Conservation (phyloP, 169 alveolate species). For the Cryptosporidium meleagridis region DNA sequence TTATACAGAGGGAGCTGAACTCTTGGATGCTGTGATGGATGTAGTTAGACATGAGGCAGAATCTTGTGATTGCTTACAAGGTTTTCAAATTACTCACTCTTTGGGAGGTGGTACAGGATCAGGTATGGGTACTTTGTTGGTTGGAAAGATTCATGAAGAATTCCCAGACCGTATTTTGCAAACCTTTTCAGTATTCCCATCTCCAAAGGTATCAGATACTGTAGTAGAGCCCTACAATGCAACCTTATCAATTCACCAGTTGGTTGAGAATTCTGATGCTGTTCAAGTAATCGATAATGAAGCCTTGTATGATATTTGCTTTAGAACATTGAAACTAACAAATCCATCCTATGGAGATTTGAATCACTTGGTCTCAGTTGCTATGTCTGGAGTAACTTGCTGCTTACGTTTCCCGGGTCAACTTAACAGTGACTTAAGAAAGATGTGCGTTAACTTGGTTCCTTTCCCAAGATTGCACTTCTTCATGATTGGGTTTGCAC, state of each 20-base stretch:
- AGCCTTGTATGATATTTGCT: conserved; percentile 98
- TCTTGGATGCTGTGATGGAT: conserved; percentile 97
- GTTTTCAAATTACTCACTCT: conserved; percentile 97
- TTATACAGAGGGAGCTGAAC: conserved; percentile 99
- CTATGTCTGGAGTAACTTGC: conserved; percentile 98
- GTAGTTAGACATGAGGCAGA: conserved; percentile 99
- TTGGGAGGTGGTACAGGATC: conserved; percentile 99
- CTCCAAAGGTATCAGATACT: conserved; percentile 98
- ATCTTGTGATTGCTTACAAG: conserved; percentile 98
- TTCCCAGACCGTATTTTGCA: conserved; percentile 98
- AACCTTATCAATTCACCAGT: conserved; percentile 96
- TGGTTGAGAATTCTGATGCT: conserved; percentile 97
- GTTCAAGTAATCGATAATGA: conserved; percentile 98
- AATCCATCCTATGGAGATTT: conserved; percentile 99
- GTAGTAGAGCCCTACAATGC: conserved; percentile 99
- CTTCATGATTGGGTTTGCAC: conserved; percentile 99
- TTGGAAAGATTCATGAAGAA: conserved; percentile 97
- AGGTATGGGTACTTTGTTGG: conserved; percentile 98
- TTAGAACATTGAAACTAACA: conserved; percentile 97
- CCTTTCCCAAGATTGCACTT: conserved; percentile 99
- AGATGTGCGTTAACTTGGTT: conserved; percentile 96
- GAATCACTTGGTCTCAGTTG: conserved; percentile 96
- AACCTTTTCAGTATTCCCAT: conserved; percentile 98
- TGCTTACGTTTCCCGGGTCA: conserved; percentile 98
- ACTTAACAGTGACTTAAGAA: conserved; percentile 94